Evolutionary conservation across 2,329 filamentous ascomycete species (phyloP).

Genomic region (Ustilaginoidea virens): DNA sequence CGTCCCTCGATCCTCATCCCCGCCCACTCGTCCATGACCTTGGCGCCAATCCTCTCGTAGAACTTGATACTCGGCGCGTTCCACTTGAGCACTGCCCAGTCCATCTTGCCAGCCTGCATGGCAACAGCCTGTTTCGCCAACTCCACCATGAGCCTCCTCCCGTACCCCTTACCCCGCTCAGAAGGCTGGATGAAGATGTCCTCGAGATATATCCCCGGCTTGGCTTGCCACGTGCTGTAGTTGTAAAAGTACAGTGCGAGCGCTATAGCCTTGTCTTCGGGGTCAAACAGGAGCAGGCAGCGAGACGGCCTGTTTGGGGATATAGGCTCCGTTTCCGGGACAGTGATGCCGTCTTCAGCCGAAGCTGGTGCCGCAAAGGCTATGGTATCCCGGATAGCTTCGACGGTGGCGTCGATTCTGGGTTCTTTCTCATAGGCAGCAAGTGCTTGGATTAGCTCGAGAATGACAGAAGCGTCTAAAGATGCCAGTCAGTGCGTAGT

Average conservation of each 20-base stretch:
- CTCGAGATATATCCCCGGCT: conserved; percentile 80
- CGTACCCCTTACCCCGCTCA: conserved; percentile 65
- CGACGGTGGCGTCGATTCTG: conserved; percentile 64
- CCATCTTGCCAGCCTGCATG: conserved; percentile 59
- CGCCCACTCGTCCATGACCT: conserved; percentile 55
- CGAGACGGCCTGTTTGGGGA: conserved; percentile 51
- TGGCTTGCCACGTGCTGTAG: conserved; percentile 85
- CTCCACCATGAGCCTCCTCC: conserved; percentile 55
- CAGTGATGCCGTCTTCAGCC: conserved; percentile 18
- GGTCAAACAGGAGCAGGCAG: conserved; percentile 51
- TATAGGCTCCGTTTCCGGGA: conserved; percentile 36
- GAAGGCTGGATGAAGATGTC: conserved; percentile 69
- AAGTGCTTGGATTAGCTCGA: conserved; percentile 68
- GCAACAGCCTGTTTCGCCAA: conserved; percentile 66
- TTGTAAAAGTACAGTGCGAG: conserved; percentile 93
- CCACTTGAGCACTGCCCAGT: conserved; percentile 90
- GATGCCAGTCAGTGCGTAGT: too few relatives aligned
- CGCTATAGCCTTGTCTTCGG: conserved; percentile 38
- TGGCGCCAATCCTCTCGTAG: conserved; percentile 59
- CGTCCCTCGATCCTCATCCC: conserved; percentile 60
- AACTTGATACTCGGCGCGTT: conserved; percentile 84
- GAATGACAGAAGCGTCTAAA: conserved; percentile 73
- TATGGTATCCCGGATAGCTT: conserved; percentile 57
- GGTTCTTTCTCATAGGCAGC: conserved; percentile 76
- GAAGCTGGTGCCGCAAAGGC: conserved; percentile 50